These are phyloP conservation scores for Penicillium psychrosexuale DNA, from an alignment of 2,329 filamentous ascomycete genomes.

Conservation along the genomic window DNA sequence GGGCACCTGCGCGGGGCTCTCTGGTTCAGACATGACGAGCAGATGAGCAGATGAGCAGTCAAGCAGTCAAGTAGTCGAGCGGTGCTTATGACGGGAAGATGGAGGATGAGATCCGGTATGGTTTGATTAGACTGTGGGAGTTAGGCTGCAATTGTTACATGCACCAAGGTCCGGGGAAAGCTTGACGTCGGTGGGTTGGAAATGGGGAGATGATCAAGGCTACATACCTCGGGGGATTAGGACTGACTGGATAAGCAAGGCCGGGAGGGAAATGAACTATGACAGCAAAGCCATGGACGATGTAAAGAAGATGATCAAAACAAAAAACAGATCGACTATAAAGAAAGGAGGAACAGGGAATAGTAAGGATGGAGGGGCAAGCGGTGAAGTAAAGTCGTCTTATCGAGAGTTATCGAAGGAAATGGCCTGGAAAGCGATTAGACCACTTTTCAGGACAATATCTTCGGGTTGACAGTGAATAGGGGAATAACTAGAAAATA, in stretches of 20 bases:
- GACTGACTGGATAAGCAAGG: conserved; percentile 11
- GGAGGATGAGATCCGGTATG: not conserved
- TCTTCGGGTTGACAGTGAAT: not conserved
- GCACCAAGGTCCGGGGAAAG: conserved; percentile 1
- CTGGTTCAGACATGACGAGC: conserved; percentile 26
- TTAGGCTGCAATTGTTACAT: conserved; percentile 18
- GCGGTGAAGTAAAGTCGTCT: conserved; percentile 23
- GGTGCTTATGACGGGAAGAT: not conserved
- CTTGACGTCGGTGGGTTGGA: conserved; percentile 5
- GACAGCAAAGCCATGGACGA: conserved; percentile 17
- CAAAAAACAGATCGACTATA: not conserved
- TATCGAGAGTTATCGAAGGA: conserved; percentile 17
- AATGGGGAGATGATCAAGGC: conserved; percentile 7
- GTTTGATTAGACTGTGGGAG: conserved; percentile 7
- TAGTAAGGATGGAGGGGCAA: conserved; percentile 22
- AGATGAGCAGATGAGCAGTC: too few species aligned
- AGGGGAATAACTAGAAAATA: not conserved
- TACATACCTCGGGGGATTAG: conserved; percentile 21
- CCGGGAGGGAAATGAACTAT: conserved; percentile 11
- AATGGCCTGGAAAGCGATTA: conserved; percentile 10
- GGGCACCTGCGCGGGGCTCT: conserved; percentile 24
- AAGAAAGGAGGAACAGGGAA: conserved; percentile 2
- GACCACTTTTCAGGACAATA: not conserved
- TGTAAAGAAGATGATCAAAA: not conserved
- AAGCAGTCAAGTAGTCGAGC: too few species aligned